These are phyloP conservation scores for Salix purpurea DNA, from an alignment of 345 rosid species.

Conservation along the genomic window DNA sequence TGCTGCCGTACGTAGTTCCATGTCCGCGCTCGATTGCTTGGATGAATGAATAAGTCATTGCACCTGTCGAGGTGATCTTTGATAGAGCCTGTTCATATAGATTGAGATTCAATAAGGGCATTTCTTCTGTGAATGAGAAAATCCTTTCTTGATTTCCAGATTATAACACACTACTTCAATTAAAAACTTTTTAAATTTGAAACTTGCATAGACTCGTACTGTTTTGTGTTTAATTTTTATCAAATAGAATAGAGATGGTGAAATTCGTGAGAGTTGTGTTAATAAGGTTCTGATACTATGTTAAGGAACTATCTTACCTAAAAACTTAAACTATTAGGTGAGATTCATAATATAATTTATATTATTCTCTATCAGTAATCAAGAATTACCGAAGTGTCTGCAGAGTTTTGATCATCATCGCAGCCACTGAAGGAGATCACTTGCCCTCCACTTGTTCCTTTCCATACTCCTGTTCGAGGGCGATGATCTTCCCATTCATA, in stretches of 20 bases:
- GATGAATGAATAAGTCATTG: conserved; percentile 90
- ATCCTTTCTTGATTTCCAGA: background rate
- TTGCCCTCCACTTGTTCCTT: conserved; percentile 91
- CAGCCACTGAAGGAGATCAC: conserved; percentile 87
- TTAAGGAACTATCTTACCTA: too few species aligned
- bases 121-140: background rate
- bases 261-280: too few species aligned
- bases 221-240: too few species aligned
- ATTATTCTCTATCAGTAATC: too few species aligned
- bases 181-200: too few species aligned
- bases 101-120: background rate
- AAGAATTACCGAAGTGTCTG: conserved; percentile 64
- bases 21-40: conserved; percentile 75
- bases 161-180: background rate
- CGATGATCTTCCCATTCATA: conserved; percentile 83
- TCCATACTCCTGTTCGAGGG: conserved; percentile 72
- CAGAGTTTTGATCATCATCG: conserved; percentile 78
- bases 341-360: too few species aligned
- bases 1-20: conserved; percentile 59
- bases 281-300: too few species aligned
- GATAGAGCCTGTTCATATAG: conserved; percentile 53
- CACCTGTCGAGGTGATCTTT: conserved; percentile 70
- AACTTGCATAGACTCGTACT: too few species aligned
- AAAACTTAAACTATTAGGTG: too few species aligned
- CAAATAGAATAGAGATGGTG: too few species aligned